These are phyloP conservation scores for Microdochium trichocladiopsis DNA, from an alignment of 2,329 filamentous ascomycete species.

Conservation along the genomic window DNA sequence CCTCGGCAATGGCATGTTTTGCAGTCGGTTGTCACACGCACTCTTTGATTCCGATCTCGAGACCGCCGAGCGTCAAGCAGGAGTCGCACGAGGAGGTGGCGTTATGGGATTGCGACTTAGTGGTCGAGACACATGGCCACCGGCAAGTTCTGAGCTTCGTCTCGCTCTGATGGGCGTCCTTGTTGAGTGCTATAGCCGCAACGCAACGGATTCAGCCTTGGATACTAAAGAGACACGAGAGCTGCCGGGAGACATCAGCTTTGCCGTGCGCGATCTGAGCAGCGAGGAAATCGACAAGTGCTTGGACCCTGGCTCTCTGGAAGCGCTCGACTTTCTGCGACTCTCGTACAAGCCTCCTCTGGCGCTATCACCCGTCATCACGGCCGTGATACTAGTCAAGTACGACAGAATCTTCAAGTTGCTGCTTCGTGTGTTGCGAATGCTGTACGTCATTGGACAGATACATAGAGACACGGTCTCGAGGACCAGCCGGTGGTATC, in stretches of 20 bases:
- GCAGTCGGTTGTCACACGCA: constrained; percentile 70
- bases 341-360: constrained; percentile 75
- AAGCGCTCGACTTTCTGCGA: constrained; percentile 88
- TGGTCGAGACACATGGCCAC: constrained; percentile 81
- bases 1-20: constrained; percentile 78
- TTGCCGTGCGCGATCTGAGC: constrained; percentile 76
- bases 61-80: constrained; percentile 66
- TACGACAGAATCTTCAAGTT: constrained; percentile 84
- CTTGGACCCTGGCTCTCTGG: constrained; percentile 73
- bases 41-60: constrained; percentile 80
- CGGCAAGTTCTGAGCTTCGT: constrained; percentile 86
- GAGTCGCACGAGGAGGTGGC: constrained; percentile 61
- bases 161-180: constrained; percentile 82
- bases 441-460: constrained; percentile 68
- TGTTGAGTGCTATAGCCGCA: constrained; percentile 59
- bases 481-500: constrained; percentile 23
- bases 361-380: constrained; percentile 68
- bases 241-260: constrained; percentile 67
- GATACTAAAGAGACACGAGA: constrained; percentile 19
- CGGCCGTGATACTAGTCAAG: constrained; percentile 59
- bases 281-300: constrained; percentile 74
- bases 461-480: constrained; percentile 51
- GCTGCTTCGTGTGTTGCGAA: constrained; percentile 67
- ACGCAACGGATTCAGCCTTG: constrained; percentile 5
- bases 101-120: constrained; percentile 78